Evolutionary conservation across 176 grass and related monocot genomes (phyloP).

Genomic region (Lolium multiflorum): DNA sequence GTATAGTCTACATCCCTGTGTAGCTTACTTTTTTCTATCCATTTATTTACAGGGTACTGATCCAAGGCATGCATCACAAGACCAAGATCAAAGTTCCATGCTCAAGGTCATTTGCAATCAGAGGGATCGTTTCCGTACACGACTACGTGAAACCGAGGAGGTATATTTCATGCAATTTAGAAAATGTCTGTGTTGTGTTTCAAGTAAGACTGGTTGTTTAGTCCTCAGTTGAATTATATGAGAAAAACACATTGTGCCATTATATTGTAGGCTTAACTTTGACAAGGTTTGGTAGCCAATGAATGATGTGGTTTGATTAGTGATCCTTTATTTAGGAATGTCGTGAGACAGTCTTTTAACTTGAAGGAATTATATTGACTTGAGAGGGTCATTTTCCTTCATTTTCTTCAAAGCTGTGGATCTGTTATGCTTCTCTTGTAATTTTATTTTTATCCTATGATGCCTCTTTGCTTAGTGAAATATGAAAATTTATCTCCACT

Average conservation of each 20-base stretch:
- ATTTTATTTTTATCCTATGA: conserved; percentile 30
- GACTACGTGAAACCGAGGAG: conserved; percentile 93
- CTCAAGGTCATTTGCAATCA: conserved; percentile 99
- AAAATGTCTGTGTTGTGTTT: conserved; percentile 25
- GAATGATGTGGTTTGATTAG: conserved; percentile 11
- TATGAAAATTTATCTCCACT: conserved; percentile 14
- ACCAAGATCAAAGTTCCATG: conserved; percentile 99
- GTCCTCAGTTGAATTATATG: conserved; percentile 16
- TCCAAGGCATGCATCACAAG: conserved; percentile 68
- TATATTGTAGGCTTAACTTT: not conserved
- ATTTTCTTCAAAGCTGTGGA: conserved; percentile 21
- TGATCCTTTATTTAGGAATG: conserved; percentile 1
- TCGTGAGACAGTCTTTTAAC: not conserved
- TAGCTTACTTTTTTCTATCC: conserved; percentile 19
- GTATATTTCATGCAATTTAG: conserved; percentile 50
- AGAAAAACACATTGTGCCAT: not conserved
- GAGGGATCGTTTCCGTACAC: conserved; percentile 90
- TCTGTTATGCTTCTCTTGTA: conserved; percentile 27
- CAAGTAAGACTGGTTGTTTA: conserved; percentile 8
- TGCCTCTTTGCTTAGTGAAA: not conserved
- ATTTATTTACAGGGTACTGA: conserved; percentile 76
- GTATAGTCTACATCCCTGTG: conserved; percentile 17
- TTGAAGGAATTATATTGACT: conserved; percentile 3
- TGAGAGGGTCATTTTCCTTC: conserved; percentile 9
- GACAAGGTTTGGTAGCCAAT: not conserved